These are phyloP conservation scores for Elymus sibiricus DNA, from an alignment of 176 grass and related monocot species.

Conservation along the genomic window DNA sequence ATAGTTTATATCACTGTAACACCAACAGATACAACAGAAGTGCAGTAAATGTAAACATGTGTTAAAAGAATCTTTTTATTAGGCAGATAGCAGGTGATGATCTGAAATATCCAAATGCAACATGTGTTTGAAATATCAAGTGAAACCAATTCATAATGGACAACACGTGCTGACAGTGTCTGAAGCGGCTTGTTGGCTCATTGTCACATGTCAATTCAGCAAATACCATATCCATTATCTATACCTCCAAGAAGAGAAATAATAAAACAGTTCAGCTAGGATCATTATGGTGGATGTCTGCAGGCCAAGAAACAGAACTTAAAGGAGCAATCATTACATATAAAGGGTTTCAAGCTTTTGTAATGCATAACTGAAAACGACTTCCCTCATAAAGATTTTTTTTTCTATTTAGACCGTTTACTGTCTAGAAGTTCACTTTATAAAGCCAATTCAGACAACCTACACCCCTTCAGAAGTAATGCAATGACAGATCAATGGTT, in stretches of 20 bases:
- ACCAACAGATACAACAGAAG: conserved; percentile 16
- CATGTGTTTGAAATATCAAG: conserved; percentile 1
- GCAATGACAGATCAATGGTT: conserved; percentile 4
- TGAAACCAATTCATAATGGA: neutral
- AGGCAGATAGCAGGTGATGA: conserved; percentile 5
- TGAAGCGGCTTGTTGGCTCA: neutral
- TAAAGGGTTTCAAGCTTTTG: neutral
- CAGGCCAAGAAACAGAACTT: conserved; percentile 16
- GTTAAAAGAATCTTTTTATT: neutral
- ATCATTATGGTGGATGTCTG: neutral
- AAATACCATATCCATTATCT: neutral
- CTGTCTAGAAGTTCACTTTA: neutral
- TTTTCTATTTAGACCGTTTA: conserved; percentile 3
- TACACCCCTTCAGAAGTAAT: neutral
- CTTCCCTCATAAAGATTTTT: neutral
- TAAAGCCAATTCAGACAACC: conserved; percentile 1
- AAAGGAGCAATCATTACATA: neutral
- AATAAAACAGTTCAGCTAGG: neutral
- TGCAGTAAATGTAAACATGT: neutral
- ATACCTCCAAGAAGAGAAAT: neutral
- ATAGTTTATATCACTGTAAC: conserved; percentile 7
- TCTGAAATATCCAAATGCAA: conserved; percentile 20
- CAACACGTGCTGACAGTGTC: neutral
- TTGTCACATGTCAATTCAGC: neutral
- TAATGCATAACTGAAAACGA: neutral